phyloP scores from a whole-genome alignment of 768 basidiomycete species.

The Tephrocybe sp. region DNA sequence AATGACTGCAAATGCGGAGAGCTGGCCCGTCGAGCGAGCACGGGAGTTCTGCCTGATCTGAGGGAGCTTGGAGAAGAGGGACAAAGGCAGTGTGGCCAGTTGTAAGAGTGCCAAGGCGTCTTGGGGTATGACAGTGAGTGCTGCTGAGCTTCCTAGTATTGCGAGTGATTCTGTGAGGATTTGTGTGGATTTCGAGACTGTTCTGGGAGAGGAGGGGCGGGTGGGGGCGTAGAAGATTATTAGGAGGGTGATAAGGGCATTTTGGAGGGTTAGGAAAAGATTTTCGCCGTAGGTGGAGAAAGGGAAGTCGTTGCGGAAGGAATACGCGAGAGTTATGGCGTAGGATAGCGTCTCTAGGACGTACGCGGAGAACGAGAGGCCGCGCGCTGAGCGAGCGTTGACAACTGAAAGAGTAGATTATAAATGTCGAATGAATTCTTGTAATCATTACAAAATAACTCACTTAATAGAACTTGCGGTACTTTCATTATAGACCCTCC shows the following conservation, averaged over 20 bases:
- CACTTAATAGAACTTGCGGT: slow-evolving; percentile 87
- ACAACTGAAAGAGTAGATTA: slow-evolving; percentile 49
- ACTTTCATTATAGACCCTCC: slow-evolving; percentile 96
- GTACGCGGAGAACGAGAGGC: slow-evolving; percentile 85
- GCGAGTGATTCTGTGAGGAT: slow-evolving; percentile 32
- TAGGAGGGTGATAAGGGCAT: slow-evolving; percentile 84
- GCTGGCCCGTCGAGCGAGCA: slow-evolving; percentile 83
- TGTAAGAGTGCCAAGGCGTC: slow-evolving; percentile 69
- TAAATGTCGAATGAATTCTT: slow-evolving; percentile 4
- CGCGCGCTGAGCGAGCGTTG: slow-evolving; percentile 74
- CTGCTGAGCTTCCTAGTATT: slow-evolving; percentile 27
- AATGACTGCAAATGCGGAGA: slow-evolving; percentile 90
- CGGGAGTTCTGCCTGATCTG: slow-evolving; percentile 86
- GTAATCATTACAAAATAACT: slow-evolving; percentile 28
- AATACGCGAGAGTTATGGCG: slow-evolving; percentile 87
- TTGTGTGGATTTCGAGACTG: slow-evolving; percentile 22
- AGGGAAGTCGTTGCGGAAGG: slow-evolving; percentile 81
- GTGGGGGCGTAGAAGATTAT: slow-evolving; percentile 69
- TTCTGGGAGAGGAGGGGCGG: slow-evolving; percentile 22
- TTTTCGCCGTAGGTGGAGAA: slow-evolving; percentile 99
- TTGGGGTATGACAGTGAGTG: slow-evolving; percentile 49
- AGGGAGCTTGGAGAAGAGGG: slow-evolving; percentile 90
- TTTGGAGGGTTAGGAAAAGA: slow-evolving; percentile 88
- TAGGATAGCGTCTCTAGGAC: slow-evolving; percentile 90
- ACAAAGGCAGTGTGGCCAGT: slow-evolving; percentile 84